These are phyloP conservation scores for Tremellales sp. DNA, from an alignment of 1,284 basidiomycete species.

Conservation along the genomic window DNA sequence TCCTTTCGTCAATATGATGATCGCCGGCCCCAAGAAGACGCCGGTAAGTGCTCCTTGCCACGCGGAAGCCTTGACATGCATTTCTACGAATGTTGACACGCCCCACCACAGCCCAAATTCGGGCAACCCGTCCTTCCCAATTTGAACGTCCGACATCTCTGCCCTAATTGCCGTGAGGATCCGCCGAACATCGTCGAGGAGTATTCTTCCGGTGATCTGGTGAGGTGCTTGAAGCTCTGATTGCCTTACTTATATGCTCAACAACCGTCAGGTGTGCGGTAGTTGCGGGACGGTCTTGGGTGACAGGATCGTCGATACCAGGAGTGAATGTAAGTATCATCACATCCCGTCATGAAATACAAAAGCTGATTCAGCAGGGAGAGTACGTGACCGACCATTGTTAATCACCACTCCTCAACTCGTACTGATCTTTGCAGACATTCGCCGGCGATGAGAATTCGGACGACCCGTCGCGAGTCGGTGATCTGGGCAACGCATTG, in stretches of 20 bases:
- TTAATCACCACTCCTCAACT: constrained; percentile 1
- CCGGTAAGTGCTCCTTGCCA: no score
- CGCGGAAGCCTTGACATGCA: neutral
- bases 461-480: constrained; percentile 99
- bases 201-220: constrained; percentile 94
- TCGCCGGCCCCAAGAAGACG: neutral
- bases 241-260: neutral
- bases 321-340: constrained; percentile 75
- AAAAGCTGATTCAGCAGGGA: constrained; percentile 46
- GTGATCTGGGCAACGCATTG: constrained; percentile 87
- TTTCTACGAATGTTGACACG: neutral
- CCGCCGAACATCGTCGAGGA: constrained; percentile 94
- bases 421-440: constrained; percentile 60
- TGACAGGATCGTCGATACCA: constrained; percentile 93
- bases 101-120: constrained; percentile 41
- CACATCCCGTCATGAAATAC: neutral
- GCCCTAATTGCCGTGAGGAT: constrained; percentile 88
- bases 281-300: constrained; percentile 93
- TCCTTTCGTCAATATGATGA: neutral
- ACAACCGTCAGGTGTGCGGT: constrained; percentile 63
- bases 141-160: constrained; percentile 83
- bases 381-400: constrained; percentile 58
- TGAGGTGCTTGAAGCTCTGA: constrained; percentile 41
- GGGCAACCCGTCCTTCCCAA: constrained; percentile 57
- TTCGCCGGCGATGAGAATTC: constrained; percentile 96